Evolutionary conservation across 345 rosid genomes (phyloP), one percentile per base, ranked within the genome.

Genomic region (Acer negundo): DNA sequence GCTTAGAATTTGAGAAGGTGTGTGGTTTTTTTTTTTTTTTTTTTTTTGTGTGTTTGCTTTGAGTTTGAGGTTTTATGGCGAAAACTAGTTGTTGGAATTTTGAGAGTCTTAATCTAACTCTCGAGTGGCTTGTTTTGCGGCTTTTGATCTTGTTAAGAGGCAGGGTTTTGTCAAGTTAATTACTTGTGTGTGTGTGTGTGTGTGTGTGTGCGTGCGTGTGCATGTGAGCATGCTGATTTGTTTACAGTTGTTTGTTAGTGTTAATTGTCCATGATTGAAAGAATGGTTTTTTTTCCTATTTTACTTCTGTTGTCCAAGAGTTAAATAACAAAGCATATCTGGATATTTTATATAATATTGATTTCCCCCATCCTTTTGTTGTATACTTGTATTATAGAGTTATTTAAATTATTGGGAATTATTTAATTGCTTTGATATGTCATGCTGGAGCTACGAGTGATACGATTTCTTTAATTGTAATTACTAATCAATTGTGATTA

Each of bases 111-210:
- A 24, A 13, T 51, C 35, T 35, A 10, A 44, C 17, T 38, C 16
- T 46, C 16, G 26, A 47, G 12, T 63, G 42, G 68, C 47, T 63
- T 63, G 58, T 74, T 62, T 74, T 63, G 23, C 46, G 7, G 61
- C 46, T 62, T 47, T 46, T 19, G 24, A 40, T 63, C 58, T 47
- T 74, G 46, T 75, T 75, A 65, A 66, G 71, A 65, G 71, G 62
- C 49, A 19, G 13, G 53, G 24, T 49, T 28, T 65, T 20, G 58
- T 10, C 49, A 31, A 31, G 38, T 63, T 26, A 6, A 3, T 35
- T 11, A 0, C 44, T 46, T 24, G 26, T 55, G 2, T 19, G 15
- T 24, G 38, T 31, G 38, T 31, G 35, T 4, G 35, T 24, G n/a
- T n/a, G n/a, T n/a, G n/a, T n/a, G n/a, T n/a, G n/a, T n/a, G n/a